Percentiles rank a stretch among this genome's conserved stretches.
Conservation (phyloP, 768 basidiomycete genomes). For the Suillus luteus region DNA sequence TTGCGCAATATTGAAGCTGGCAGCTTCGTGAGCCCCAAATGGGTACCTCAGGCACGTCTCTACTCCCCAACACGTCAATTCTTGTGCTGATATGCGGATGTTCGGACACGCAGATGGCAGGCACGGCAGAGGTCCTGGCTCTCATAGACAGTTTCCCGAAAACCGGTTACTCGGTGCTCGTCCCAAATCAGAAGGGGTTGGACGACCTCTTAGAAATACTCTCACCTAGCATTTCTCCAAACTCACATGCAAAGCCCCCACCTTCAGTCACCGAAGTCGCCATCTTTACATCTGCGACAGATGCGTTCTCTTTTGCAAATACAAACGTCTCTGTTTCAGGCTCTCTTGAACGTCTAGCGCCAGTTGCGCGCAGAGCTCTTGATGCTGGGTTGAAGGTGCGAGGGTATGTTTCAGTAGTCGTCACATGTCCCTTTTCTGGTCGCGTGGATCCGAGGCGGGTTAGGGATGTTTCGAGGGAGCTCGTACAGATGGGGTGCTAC, state of each 20-base stretch:
- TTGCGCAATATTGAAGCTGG: slow-evolving; percentile 76
- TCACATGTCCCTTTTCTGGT: slow-evolving; percentile 88
- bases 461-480: slow-evolving; percentile 64
- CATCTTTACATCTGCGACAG: slow-evolving; percentile 87
- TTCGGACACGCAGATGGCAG: slow-evolving; percentile 68
- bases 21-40: slow-evolving; percentile 91
- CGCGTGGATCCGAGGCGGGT: slow-evolving; percentile 64
- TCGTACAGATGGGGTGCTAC: slow-evolving; percentile 92
- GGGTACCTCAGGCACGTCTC: slow-evolving; percentile 81
- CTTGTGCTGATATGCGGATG: background rate
- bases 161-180: slow-evolving; percentile 76
- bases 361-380: slow-evolving; percentile 63
- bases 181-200: slow-evolving; percentile 80
- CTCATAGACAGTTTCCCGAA: slow-evolving; percentile 52
- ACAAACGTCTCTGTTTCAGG: slow-evolving; percentile 75
- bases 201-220: slow-evolving; percentile 67
- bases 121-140: slow-evolving; percentile 74
- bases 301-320: slow-evolving; percentile 84
- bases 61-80: background rate
- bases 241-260: slow-evolving; percentile 35
- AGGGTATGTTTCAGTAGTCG: slow-evolving; percentile 84
- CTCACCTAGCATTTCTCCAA: slow-evolving; percentile 24
- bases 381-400: slow-evolving; percentile 67
- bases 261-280: slow-evolving; percentile 81
- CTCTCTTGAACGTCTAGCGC: slow-evolving; percentile 62